A percentile compares a stretch with the other conserved stretches of the same genome.
These are phyloP conservation scores for Trichoderma afroharzianum DNA, from an alignment of 2,329 filamentous ascomycete species.

Conservation along the genomic window DNA sequence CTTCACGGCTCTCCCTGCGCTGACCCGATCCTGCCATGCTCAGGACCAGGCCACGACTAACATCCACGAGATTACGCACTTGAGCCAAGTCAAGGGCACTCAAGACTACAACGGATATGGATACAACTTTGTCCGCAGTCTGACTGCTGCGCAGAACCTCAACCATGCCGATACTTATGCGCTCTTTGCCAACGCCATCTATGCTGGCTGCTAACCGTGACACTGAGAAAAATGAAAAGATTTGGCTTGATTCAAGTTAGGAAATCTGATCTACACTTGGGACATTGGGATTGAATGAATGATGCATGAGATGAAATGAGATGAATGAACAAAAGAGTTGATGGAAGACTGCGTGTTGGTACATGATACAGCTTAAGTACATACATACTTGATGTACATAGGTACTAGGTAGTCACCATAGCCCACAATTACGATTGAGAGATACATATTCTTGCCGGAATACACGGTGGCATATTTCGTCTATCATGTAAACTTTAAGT, in stretches of 20 bases:
- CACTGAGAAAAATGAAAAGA: background rate
- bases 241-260: background rate
- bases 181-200: conserved; percentile 38
- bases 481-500: background rate
- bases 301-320: background rate
- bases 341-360: background rate
- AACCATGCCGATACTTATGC: conserved; percentile 61
- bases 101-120: conserved; percentile 57
- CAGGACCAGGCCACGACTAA: conserved; percentile 64
- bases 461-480: background rate
- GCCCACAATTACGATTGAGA: background rate
- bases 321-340: background rate
- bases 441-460: background rate
- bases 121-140: conserved; percentile 46
- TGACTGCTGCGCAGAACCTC: conserved; percentile 50
- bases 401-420: background rate
- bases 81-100: conserved; percentile 55
- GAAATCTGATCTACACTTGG: background rate
- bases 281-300: background rate
- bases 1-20: conserved; percentile 51
- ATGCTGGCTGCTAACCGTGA: conserved; percentile 36
- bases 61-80: conserved; percentile 63
- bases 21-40: conserved; percentile 52
- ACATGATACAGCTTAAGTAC: background rate
- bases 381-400: too few relatives aligned